Base-by-base conservation (phyloP, 805 yeast species). In the Lipomyces oligophaga region DNA sequence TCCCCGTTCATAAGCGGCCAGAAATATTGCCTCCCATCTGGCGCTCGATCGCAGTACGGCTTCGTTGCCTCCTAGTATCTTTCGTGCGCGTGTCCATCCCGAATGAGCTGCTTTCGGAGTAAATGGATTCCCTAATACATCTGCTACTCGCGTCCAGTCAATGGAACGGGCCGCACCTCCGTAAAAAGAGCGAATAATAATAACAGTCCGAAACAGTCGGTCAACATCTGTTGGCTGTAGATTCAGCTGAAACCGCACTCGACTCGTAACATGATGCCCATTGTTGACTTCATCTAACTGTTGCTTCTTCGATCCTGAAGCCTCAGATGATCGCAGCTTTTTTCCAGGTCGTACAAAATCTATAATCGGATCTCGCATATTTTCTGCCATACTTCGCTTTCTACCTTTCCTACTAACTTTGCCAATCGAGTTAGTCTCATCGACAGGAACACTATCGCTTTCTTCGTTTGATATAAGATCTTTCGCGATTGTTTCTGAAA, bases 21-120 rank as follows among this genome's bases (percentile, higher is more conserved):
- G 57, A 20, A 88, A 73, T 18, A 85, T 71, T 18, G 70, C 71
- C 58, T 85, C 90, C 81, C 93, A 89, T 10, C 73, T 72, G 37
- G 72, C 70, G 38, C 72, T 67, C 0, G 77, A 73, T 28, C 74
- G 74, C 34, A 73, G 75, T 34, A 83, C 69, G 0, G 81, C 83
- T 41, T 74, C 71, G 13, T 67, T 64, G 0, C 93, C 93, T 31
- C 81, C 77, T 74, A 50, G 75, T 72, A 57, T 70, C 59, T 77
- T 75, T 34, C 85, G 72, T 6, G 84, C 72, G 16, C 76, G 70
- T 1, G 83, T 78, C 96, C 96, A 89, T 49, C 77, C 80, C 41
- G 77, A 76, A 52, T 73, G 74, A 8, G 72, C 67, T 6, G 72
- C 76, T 1, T 75, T 66, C 0, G 70, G 62, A 34, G 62, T 57